Conservation (phyloP, 108 stramenopile species). For the Nitzschia sp. region DNA sequence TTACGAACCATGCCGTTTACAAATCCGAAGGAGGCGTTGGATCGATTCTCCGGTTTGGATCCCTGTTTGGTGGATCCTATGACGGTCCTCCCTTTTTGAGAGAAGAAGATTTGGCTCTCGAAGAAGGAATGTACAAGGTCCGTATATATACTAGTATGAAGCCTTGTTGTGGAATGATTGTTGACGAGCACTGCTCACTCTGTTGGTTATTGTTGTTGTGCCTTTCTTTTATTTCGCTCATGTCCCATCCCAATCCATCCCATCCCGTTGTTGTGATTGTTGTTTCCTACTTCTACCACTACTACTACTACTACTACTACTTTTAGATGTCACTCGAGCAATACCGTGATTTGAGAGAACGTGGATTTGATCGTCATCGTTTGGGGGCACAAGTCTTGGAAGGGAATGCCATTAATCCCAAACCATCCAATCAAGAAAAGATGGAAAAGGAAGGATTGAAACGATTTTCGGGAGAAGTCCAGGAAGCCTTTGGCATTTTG, state of each 20-base stretch:
- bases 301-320: background rate
- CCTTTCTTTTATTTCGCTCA: background rate
- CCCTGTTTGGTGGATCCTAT: conserved; percentile 36
- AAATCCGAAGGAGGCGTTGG: conserved; percentile 14
- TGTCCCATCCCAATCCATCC: background rate
- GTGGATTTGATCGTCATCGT: conserved; percentile 41
- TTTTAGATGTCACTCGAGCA: conserved; percentile 39
- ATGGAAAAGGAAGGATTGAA: conserved; percentile 37
- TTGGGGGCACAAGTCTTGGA: conserved; percentile 33
- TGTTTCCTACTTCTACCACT: no score
- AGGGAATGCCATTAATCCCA: conserved; percentile 31
- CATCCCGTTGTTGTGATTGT: background rate
- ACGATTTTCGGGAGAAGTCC: conserved; percentile 19
- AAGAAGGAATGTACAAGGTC: conserved; percentile 45
- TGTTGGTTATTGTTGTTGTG: background rate
- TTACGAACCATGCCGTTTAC: conserved; percentile 15
- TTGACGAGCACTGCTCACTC: background rate
- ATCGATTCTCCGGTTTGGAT: conserved; percentile 33
- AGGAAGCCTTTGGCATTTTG: conserved; percentile 34
- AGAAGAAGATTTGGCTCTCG: conserved; percentile 24
- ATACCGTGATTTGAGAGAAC: conserved; percentile 49
- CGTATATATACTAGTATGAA: no score
- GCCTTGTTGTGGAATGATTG: background rate
- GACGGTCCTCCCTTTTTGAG: conserved; percentile 26
- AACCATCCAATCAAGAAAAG: conserved; percentile 32